Conservation (phyloP, 2,329 filamentous ascomycete genomes). For the Tolypocladium paradoxum region DNA sequence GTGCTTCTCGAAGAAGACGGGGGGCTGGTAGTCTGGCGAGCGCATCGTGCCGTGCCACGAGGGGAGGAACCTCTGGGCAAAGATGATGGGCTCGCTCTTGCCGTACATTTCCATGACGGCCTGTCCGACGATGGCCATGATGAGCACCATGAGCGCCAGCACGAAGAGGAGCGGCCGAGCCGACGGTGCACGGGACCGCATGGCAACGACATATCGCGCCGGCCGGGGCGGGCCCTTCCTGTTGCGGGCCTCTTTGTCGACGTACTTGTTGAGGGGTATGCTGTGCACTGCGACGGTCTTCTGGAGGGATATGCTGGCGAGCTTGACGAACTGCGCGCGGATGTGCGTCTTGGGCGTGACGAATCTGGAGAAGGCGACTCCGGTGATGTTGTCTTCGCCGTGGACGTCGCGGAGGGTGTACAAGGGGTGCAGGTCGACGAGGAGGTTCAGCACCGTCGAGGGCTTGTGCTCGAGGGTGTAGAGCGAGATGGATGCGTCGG, state of each 20-base stretch:
- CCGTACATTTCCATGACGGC: constrained; percentile 55
- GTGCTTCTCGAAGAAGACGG: constrained; percentile 16
- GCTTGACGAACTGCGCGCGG: constrained; percentile 42
- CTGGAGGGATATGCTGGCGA: constrained; percentile 72
- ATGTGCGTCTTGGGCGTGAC: constrained; percentile 36
- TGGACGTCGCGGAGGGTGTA: constrained; percentile 44
- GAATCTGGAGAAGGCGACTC: constrained; percentile 48
- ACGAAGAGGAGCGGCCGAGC: constrained; percentile 40
- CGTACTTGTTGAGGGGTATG: constrained; percentile 51
- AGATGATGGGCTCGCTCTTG: constrained; percentile 42
- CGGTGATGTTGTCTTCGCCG: constrained; percentile 43
- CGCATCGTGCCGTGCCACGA: constrained; percentile 24
- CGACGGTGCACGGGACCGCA: constrained; percentile 42
- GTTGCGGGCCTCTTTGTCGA: constrained; percentile 22
- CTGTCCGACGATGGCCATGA: constrained; percentile 53
- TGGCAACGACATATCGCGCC: constrained; percentile 59
- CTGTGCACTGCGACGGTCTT: constrained; percentile 73
- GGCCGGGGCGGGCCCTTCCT: constrained; percentile 32
- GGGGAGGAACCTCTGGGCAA: constrained; percentile 45
- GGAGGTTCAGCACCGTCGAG: constrained; percentile 33
- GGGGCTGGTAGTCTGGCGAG: constrained; percentile 12
- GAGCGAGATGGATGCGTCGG: constrained; percentile 67
- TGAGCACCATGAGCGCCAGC: constrained; percentile 44
- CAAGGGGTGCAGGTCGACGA: constrained; percentile 41
- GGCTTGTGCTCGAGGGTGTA: constrained; percentile 63